These are phyloP conservation scores for Galeopsis tetrahit DNA, from an alignment of 257 asterid species.

Conservation along the genomic window DNA sequence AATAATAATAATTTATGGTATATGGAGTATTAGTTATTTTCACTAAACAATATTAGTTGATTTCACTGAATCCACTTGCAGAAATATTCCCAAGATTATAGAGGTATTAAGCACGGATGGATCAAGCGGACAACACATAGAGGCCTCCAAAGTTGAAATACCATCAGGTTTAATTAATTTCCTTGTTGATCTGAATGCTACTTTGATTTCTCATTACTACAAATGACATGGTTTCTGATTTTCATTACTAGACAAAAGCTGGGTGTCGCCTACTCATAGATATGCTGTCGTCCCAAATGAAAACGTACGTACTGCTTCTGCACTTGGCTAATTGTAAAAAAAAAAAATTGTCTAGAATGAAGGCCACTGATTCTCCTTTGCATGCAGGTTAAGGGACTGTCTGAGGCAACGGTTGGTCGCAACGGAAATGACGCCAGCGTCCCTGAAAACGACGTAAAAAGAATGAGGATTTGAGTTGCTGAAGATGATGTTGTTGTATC, in stretches of 20 bases:
- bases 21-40: too few relatives aligned
- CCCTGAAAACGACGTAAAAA: slow-evolving; percentile 79
- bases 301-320: slow-evolving; percentile 53
- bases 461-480: slow-evolving; percentile 59
- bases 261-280: slow-evolving; percentile 91
- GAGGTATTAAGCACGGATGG: slow-evolving; percentile 86
- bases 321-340: background rate
- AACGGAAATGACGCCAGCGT: slow-evolving; percentile 63
- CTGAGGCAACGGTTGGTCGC: slow-evolving; percentile 35
- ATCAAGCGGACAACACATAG: slow-evolving; percentile 74
- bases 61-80: slow-evolving; percentile 34
- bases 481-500: slow-evolving; percentile 21
- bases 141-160: slow-evolving; percentile 65
- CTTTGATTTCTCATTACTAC: background rate
- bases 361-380: slow-evolving; percentile 13
- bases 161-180: slow-evolving; percentile 57
- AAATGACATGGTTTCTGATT: slow-evolving; percentile 2
- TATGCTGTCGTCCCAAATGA: slow-evolving; percentile 93
- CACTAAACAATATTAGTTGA: background rate
- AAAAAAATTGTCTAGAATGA: background rate
- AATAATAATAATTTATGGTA: too few relatives aligned
- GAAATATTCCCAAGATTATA: slow-evolving; percentile 82
- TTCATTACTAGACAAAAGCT: slow-evolving; percentile 59
- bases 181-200: background rate
- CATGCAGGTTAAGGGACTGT: slow-evolving; percentile 46